Percentiles rank a stretch among this genome's conserved stretches.
phyloP scores from a whole-genome alignment of 306 rosid genomes.

The Lathyrus tuberosus region DNA sequence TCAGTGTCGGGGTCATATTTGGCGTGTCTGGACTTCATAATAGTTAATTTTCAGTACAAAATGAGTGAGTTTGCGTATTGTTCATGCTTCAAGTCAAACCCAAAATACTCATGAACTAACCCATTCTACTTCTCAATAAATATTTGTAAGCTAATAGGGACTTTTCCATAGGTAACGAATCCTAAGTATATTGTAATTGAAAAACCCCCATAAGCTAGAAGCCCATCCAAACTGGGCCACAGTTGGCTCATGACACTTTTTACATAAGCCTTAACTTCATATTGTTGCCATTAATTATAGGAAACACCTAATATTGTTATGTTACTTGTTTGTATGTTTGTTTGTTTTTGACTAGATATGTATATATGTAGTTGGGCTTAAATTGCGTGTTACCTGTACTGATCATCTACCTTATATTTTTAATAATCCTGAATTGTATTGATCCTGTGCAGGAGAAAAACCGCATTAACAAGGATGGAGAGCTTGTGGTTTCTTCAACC shows the following conservation, averaged over 20 bases:
- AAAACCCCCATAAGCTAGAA: neutral
- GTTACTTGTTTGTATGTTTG: neutral
- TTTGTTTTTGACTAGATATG: neutral
- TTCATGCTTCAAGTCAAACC: neutral
- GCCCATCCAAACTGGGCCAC: neutral
- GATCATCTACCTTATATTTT: constrained; percentile 25
- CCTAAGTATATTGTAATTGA: neutral
- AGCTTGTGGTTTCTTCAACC: constrained; percentile 93
- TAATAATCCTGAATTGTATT: constrained; percentile 32
- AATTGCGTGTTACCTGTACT: constrained; percentile 2
- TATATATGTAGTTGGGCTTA: neutral
- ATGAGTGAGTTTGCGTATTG: neutral
- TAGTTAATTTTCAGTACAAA: neutral
- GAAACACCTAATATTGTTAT: neutral
- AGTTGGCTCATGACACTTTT: neutral
- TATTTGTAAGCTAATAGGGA: neutral
- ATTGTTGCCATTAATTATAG: neutral
- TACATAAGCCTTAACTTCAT: constrained; percentile 2
- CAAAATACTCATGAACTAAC: neutral
- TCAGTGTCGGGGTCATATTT: too few relatives aligned
- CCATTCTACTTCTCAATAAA: neutral
- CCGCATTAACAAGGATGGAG: constrained; percentile 92
- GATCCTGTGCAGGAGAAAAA: constrained; percentile 79
- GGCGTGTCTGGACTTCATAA: too few relatives aligned
- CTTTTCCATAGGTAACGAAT: neutral